Percentiles rank a stretch among this genome's conserved stretches.
phyloP scores from a whole-genome alignment of 2,329 filamentous ascomycete species.

The Acephala macrosclerotiorum region DNA sequence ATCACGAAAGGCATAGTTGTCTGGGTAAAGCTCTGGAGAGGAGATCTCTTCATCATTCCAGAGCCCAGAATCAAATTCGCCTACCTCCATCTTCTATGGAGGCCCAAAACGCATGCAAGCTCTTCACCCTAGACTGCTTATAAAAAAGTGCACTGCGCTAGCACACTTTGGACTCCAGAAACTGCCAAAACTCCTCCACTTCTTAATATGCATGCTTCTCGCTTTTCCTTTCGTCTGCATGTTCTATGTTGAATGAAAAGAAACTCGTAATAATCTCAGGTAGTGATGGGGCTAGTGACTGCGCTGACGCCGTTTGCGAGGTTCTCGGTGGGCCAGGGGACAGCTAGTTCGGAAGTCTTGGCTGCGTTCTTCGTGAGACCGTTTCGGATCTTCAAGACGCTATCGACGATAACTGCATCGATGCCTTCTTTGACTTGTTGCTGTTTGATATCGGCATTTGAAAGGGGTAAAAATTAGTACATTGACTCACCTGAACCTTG shows the following conservation, averaged over 20 bases:
- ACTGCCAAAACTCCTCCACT: conserved; percentile 3
- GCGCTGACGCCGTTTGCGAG: conserved; percentile 13
- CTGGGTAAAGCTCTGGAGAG: background rate
- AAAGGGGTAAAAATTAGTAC: conserved; percentile 39
- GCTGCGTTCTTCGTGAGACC: conserved; percentile 61
- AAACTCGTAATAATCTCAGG: background rate
- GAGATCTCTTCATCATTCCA: background rate
- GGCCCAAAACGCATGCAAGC: background rate
- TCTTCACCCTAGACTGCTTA: background rate
- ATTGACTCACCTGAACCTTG: conserved; percentile 86
- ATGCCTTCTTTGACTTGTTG: conserved; percentile 92
- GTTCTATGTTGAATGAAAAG: background rate
- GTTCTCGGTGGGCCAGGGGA: conserved; percentile 10
- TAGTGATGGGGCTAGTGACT: conserved; percentile 4
- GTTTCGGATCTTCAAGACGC: conserved; percentile 89
- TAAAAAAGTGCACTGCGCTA: background rate
- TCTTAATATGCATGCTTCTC: background rate
- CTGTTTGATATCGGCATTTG: conserved; percentile 23
- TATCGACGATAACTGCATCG: conserved; percentile 97
- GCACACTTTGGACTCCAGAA: background rate
- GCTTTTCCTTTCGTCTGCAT: conserved; percentile 6
- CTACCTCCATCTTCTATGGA: background rate
- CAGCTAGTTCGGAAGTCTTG: conserved; percentile 16
- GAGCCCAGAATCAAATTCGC: background rate
- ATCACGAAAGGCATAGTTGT: background rate